phyloP scores from a whole-genome alignment of 495 filamentous ascomycete genomes.

The Hypoxylon fuscum region DNA sequence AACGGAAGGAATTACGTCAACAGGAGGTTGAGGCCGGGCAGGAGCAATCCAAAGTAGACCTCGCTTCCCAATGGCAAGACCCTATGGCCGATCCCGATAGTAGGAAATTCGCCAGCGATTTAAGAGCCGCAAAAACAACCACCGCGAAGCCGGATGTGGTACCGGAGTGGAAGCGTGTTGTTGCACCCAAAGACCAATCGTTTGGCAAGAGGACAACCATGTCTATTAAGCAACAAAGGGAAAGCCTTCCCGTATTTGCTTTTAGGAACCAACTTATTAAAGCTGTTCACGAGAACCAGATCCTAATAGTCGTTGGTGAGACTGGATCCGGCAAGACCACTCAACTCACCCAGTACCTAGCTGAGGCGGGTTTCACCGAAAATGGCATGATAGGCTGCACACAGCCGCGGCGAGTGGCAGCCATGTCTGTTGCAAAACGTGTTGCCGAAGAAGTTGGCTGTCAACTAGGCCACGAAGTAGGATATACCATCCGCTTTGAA shows the following conservation, averaged over 20 bases:
- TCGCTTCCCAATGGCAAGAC: constrained; percentile 94
- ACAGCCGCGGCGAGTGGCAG: constrained; percentile 94
- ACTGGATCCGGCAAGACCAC: constrained; percentile 98
- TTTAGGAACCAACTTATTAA: constrained; percentile 89
- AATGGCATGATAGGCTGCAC: constrained; percentile 96
- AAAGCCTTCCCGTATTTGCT: constrained; percentile 88
- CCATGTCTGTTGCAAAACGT: constrained; percentile 96
- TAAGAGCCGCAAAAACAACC: constrained; percentile 65
- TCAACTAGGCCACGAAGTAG: constrained; percentile 88
- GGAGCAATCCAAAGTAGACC: constrained; percentile 80
- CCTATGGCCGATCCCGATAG: constrained; percentile 88
- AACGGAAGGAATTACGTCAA: constrained; percentile 86
- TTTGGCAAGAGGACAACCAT: constrained; percentile 88
- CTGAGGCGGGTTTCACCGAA: constrained; percentile 89
- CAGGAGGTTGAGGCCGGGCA: constrained; percentile 87
- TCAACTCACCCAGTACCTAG: constrained; percentile 93
- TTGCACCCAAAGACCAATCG: constrained; percentile 81
- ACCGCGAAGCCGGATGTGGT: constrained; percentile 65
- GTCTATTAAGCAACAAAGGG: constrained; percentile 94
- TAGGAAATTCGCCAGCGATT: constrained; percentile 85
- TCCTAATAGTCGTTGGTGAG: constrained; percentile 96
- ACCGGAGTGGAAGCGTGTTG: constrained; percentile 92
- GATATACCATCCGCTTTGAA: constrained; percentile 98
- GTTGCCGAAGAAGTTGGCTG: constrained; percentile 97
- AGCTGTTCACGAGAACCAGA: constrained; percentile 86